These are phyloP conservation scores for Linderina pennispora DNA, from an alignment of 192 early-diverging fungal genomes.

Conservation along the genomic window DNA sequence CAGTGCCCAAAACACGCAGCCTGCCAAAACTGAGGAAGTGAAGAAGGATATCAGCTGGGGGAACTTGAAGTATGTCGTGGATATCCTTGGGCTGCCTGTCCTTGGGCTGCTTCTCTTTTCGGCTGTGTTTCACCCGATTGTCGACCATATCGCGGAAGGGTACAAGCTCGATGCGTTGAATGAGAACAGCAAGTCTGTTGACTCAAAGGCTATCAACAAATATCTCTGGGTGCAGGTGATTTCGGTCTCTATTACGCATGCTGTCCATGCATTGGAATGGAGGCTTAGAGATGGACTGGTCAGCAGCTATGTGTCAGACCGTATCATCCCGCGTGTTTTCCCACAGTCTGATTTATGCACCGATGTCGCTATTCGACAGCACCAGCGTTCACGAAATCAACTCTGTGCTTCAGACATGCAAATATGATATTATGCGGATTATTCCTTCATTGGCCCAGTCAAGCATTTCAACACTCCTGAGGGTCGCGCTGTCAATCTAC, in stretches of 20 bases:
- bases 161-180: conserved; percentile 18
- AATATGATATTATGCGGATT: conserved; percentile 3
- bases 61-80: conserved; percentile 12
- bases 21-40: too few relatives aligned
- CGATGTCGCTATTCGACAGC: conserved; percentile 33
- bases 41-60: conserved; percentile 26
- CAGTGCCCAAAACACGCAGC: too few relatives aligned
- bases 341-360: conserved; percentile 17
- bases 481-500: conserved; percentile 11
- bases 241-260: too few relatives aligned
- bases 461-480: conserved; percentile 4
- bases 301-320: neutral
- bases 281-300: too few relatives aligned
- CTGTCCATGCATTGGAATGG: too few relatives aligned
- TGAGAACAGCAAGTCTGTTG: conserved; percentile 3
- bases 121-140: conserved; percentile 16
- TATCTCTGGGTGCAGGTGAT: conserved; percentile 19
- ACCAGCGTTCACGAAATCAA: conserved; percentile 18
- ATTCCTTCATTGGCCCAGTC: conserved; percentile 12
- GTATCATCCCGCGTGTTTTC: conserved; percentile 9
- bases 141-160: conserved; percentile 12
- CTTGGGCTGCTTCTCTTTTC: conserved; percentile 12
- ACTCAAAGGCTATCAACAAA: neutral
- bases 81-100: conserved; percentile 13
- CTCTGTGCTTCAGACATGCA: conserved; percentile 10